phyloP scores from a whole-genome alignment of 139 green algal species.

The Auxenochlorella pyrenoidosa region DNA sequence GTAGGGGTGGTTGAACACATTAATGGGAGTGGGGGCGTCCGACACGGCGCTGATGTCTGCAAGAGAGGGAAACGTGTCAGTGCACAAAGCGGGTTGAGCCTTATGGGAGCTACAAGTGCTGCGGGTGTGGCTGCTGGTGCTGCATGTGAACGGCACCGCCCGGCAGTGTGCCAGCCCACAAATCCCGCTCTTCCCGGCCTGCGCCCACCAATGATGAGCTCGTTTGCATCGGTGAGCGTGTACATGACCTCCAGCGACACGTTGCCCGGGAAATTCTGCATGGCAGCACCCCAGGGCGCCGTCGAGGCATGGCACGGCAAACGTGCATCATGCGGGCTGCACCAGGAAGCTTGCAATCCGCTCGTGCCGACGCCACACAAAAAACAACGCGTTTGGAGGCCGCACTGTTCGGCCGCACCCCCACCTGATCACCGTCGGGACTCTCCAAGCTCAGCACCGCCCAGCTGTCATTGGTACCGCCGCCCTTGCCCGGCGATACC shows the following conservation, averaged over 20 bases:
- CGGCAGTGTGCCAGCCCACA: neutral
- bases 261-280: constrained; percentile 8
- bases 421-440: constrained; percentile 6
- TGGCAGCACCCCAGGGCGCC: too few relatives aligned
- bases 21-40: neutral
- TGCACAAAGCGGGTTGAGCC: neutral
- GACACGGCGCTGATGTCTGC: neutral
- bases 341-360: too few relatives aligned
- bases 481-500: too few relatives aligned
- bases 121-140: neutral
- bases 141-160: neutral
- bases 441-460: neutral
- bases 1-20: constrained; percentile 1
- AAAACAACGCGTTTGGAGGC: too few relatives aligned
- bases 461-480: neutral
- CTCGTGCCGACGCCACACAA: too few relatives aligned
- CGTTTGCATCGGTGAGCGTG: neutral
- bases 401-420: too few relatives aligned
- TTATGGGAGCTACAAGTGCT: neutral
- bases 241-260: neutral
- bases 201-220: neutral
- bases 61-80: neutral
- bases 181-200: neutral
- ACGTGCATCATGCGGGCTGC: too few relatives aligned
- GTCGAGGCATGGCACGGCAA: too few relatives aligned